These are phyloP conservation scores for Stemphylium beticola DNA, from an alignment of 2,329 filamentous ascomycete genomes.

Conservation along the genomic window DNA sequence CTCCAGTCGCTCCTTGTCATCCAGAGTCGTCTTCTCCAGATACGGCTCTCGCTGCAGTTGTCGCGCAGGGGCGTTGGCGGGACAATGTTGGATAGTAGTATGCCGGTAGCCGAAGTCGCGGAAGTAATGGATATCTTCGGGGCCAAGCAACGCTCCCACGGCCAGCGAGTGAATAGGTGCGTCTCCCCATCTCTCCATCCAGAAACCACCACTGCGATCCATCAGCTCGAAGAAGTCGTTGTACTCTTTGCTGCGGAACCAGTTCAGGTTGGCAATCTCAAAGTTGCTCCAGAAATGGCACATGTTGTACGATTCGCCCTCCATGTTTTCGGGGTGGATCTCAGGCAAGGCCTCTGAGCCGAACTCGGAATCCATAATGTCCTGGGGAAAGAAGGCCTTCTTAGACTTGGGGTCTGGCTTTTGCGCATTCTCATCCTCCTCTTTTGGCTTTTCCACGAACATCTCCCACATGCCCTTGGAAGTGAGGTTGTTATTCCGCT, in stretches of 20 bases:
- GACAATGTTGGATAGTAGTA: slow-evolving; percentile 98
- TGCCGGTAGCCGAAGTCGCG: slow-evolving; percentile 98
- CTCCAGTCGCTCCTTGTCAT: slow-evolving; percentile 83
- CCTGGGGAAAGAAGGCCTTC: slow-evolving; percentile 75
- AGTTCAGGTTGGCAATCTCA: slow-evolving; percentile 92
- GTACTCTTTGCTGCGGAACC: slow-evolving; percentile 97
- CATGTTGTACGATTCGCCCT: slow-evolving; percentile 99
- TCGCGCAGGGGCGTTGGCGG: slow-evolving; percentile 87
- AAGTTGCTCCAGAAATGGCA: slow-evolving; percentile 99
- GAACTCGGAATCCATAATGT: slow-evolving; percentile 78
- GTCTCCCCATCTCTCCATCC: slow-evolving; percentile 99
- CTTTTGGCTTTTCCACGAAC: slow-evolving; percentile 82
- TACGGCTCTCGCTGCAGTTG: slow-evolving; percentile 82
- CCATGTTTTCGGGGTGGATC: slow-evolving; percentile 92
- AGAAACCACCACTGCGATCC: slow-evolving; percentile 97
- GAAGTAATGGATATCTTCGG: slow-evolving; percentile 95
- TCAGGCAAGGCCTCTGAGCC: slow-evolving; percentile 73
- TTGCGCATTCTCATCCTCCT: slow-evolving; percentile 61
- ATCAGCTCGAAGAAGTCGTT: slow-evolving; percentile 99
- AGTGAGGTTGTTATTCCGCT: slow-evolving; percentile 85
- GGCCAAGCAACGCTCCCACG: slow-evolving; percentile 82
- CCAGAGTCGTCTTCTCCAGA: slow-evolving; percentile 78
- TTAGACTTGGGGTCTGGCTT: slow-evolving; percentile 70
- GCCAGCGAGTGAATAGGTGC: slow-evolving; percentile 97
- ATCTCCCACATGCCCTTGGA: slow-evolving; percentile 98